phyloP scores from a whole-genome alignment of 495 filamentous ascomycete genomes.

The Elaphomyces granulatus region DNA sequence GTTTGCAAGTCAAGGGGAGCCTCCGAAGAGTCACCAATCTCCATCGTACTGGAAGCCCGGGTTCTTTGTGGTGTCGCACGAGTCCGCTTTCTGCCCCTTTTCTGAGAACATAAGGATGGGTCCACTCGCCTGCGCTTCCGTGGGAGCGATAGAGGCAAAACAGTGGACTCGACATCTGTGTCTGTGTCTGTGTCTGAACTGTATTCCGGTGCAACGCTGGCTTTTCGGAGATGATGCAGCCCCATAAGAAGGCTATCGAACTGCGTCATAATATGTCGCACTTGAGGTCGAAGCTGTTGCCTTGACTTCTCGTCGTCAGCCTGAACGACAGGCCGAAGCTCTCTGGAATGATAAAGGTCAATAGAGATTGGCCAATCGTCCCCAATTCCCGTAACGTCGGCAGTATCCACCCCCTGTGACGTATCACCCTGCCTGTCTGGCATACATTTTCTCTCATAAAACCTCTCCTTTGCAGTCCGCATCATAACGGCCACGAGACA shows the following conservation, averaged over 20 bases:
- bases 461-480: constrained; percentile 49
- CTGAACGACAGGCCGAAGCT: constrained; percentile 30
- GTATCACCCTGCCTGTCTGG: constrained; percentile 1
- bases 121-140: constrained; percentile 6
- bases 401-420: constrained; percentile 5
- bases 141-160: constrained; percentile 2
- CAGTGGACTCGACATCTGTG: constrained; percentile 9
- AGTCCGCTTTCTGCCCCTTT: constrained; percentile 19
- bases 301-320: constrained; percentile 50
- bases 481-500: constrained; percentile 46
- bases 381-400: constrained; percentile 5
- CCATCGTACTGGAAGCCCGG: neutral
- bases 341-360: constrained; percentile 7
- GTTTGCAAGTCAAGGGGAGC: neutral
- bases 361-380: constrained; percentile 11
- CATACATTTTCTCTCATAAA: constrained; percentile 11
- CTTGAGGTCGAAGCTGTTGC: constrained; percentile 44
- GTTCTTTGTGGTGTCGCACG: neutral
- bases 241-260: constrained; percentile 51
- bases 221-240: constrained; percentile 47
- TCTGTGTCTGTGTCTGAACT: constrained; percentile 13
- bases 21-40: neutral
- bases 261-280: constrained; percentile 47
- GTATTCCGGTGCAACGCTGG: constrained; percentile 19
- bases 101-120: constrained; percentile 8